These are phyloP conservation scores for Corylus americana DNA, from an alignment of 306 rosid genomes.

Conservation along the genomic window DNA sequence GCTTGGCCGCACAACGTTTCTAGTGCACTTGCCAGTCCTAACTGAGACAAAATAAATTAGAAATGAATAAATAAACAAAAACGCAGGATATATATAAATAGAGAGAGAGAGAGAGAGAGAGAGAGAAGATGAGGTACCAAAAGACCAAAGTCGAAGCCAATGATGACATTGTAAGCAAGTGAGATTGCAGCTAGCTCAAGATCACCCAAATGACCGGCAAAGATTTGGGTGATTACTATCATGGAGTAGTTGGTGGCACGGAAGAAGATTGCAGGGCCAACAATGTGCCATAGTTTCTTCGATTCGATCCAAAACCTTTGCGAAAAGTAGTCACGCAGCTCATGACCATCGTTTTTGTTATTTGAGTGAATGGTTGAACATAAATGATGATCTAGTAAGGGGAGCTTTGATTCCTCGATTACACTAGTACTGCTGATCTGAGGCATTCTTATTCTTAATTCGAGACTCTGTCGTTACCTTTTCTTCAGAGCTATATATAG, in stretches of 20 bases:
- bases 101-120: neutral
- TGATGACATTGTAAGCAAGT: constrained; percentile 55
- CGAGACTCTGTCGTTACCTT: neutral
- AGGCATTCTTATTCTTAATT: neutral
- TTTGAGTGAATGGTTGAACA: neutral
- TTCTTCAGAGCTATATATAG: neutral
- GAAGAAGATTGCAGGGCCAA: constrained; percentile 69
- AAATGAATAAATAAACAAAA: no score
- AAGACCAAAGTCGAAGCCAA: constrained; percentile 71
- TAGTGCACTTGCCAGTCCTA: constrained; percentile 88
- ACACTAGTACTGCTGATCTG: neutral
- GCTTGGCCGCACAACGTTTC: constrained; percentile 93
- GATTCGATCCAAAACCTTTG: constrained; percentile 56
- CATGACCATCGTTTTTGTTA: constrained; percentile 10
- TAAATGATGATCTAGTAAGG: constrained; percentile 27
- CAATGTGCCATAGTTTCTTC: constrained; percentile 71
- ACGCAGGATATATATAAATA: neutral
- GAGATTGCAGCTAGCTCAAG: constrained; percentile 74
- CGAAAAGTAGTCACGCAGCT: constrained; percentile 22
- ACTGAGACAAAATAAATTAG: constrained; percentile 28
- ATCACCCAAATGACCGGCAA: constrained; percentile 76
- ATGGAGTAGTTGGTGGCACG: constrained; percentile 49
- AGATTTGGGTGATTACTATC: constrained; percentile 68
- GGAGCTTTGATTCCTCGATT: constrained; percentile 34
- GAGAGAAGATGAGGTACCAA: constrained; percentile 37